Percentiles rank a stretch among this genome's conserved stretches.
These are phyloP conservation scores for Colletotrichum musae DNA, from an alignment of 2,329 filamentous ascomycete genomes.

Conservation along the genomic window DNA sequence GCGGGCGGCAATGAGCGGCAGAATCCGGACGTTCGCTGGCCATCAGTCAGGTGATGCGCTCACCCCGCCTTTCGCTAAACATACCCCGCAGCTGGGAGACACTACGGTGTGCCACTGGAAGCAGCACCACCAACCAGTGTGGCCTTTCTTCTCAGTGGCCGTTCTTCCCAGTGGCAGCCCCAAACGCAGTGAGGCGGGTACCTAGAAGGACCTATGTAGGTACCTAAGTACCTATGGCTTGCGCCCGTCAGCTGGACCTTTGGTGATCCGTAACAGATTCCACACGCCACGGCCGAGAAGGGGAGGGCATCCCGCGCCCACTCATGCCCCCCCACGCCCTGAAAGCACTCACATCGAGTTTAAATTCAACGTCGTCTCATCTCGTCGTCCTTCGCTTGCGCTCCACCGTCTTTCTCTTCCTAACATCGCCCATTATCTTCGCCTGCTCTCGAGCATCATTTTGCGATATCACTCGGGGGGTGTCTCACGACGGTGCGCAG, in stretches of 20 bases:
- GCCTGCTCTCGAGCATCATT: conserved; percentile 38
- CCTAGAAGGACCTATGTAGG: too few species aligned
- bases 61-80: neutral
- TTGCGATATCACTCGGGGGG: conserved; percentile 42
- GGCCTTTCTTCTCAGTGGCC: neutral
- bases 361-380: conserved; percentile 45
- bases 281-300: conserved; percentile 34
- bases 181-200: too few species aligned
- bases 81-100: neutral
- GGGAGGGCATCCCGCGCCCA: conserved; percentile 39
- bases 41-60: neutral
- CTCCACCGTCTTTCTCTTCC: conserved; percentile 9
- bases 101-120: too few species aligned
- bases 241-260: conserved; percentile 8
- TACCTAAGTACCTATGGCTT: neutral
- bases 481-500: conserved; percentile 8
- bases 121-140: too few species aligned
- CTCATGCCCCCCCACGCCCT: conserved; percentile 38
- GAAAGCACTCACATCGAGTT: conserved; percentile 40
- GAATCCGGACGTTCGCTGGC: conserved; percentile 44
- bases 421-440: conserved; percentile 18
- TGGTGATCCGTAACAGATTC: conserved; percentile 37
- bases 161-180: neutral
- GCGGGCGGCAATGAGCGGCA: conserved; percentile 56
- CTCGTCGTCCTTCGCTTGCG: conserved; percentile 5